Base-by-base conservation (phyloP, 2,329 filamentous ascomycete genomes). In the Delphinella strobiligena region DNA sequence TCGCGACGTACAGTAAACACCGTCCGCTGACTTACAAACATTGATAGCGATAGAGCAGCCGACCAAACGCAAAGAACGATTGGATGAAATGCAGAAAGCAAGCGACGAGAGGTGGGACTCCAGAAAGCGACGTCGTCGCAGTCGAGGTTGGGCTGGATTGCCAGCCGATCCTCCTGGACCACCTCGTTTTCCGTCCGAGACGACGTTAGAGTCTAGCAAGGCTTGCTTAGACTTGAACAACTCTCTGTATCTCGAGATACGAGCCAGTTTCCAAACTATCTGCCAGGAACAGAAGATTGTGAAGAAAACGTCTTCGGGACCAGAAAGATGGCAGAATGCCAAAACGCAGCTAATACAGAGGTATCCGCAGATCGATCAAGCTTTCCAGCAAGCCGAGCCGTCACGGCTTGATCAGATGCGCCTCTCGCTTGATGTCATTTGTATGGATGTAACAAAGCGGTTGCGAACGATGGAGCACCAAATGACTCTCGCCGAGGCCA, bases 111-210 rank as follows among this genome's bases (percentile, higher is more conserved):
- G 72, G 43, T 78, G 76, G 71, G 67, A 67, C 5, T 63, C 71
- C 5, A 68, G 75, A 42, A 85, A 83, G 55, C 74, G 80, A 38
- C 72, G 81, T 37, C 74, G 80, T 45, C 71, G 80, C 34, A 80
- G 78, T 39, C 71, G 75, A 49, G 74, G 72, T n/a, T 82, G 76
- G 67, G 78, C 73, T 31, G 78, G 78, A 2, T 57, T 82, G 18
- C 75, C 80, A 11, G 71, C 79, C 29, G 80, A 84, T 53, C 74
- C 75, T 5, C 71, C 78, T 1, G 75, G 78, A 15, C 74, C 78
- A 15, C 78, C 80, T 11, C 75, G 84, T 16, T 91, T 86, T 47
- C 82, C 82, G 1, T 89, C 83, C 0, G 84, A 91, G 58, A 88
- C 81, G 10, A 88, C 83, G 0, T 73, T 91, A 43, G 80, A 84